Conservation (phyloP, 352 stramenopile species). For the Pythium scleroteichum region DNA sequence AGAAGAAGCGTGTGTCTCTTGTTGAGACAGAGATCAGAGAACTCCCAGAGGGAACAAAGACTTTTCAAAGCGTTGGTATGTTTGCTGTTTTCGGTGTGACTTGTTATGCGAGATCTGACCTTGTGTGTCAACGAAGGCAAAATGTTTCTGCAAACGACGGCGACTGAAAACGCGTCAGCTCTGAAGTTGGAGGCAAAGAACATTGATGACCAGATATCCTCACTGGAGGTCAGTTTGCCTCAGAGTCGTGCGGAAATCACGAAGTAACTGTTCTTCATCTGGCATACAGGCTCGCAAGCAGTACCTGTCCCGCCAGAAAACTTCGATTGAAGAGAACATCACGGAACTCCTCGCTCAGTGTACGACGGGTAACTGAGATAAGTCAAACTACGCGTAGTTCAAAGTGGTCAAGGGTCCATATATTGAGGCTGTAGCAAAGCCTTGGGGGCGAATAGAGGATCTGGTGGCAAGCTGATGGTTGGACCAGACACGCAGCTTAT, state of each 20-base stretch:
- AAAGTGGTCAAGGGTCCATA: conserved; percentile 4
- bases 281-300: conserved; percentile 61
- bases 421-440: conserved; percentile 22
- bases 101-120: background rate
- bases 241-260: too few species aligned
- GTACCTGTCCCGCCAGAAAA: conserved; percentile 80
- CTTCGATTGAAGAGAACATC: conserved; percentile 80
- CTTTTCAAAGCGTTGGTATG: conserved; percentile 68
- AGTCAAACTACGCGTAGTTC: background rate
- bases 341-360: conserved; percentile 79
- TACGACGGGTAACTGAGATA: conserved; percentile 37
- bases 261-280: background rate
- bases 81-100: background rate
- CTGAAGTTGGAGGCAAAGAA: conserved; percentile 61
- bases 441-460: too few species aligned
- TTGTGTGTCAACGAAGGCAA: conserved; percentile 37
- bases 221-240: conserved; percentile 47
- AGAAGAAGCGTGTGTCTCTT: conserved; percentile 79
- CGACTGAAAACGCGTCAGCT: conserved; percentile 49
- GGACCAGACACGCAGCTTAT: too few species aligned
- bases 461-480: too few species aligned
- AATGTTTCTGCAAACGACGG: conserved; percentile 75
- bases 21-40: conserved; percentile 72
- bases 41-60: conserved; percentile 59
- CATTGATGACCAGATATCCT: conserved; percentile 69